These are phyloP conservation scores for Penicillium subrubescens DNA, from an alignment of 495 filamentous ascomycete genomes.

Conservation along the genomic window DNA sequence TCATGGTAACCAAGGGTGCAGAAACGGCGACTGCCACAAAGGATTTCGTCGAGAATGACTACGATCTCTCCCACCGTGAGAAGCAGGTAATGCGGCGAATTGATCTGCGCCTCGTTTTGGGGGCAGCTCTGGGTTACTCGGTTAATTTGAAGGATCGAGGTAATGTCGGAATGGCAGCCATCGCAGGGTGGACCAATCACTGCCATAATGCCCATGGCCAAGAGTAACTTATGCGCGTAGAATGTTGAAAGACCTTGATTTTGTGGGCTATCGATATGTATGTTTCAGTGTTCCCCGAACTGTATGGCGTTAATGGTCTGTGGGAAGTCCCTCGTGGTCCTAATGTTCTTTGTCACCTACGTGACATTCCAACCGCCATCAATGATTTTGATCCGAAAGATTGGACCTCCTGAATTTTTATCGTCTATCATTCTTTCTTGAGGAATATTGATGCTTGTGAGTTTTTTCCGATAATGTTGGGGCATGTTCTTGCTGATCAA, in stretches of 20 bases:
- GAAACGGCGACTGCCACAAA: not conserved
- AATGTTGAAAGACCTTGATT: constrained; percentile 6
- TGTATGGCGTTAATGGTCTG: not conserved
- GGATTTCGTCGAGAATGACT: not conserved
- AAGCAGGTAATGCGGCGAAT: constrained; percentile 43
- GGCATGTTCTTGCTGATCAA: not conserved
- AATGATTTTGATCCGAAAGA: constrained; percentile 57
- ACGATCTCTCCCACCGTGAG: constrained; percentile 5
- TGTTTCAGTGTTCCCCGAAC: not conserved
- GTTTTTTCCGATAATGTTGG: not conserved
- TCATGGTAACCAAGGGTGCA: not conserved
- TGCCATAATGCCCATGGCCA: constrained; percentile 10
- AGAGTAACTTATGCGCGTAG: not conserved
- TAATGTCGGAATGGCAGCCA: constrained; percentile 56
- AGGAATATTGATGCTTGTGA: constrained; percentile 6
- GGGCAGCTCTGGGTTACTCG: constrained; percentile 58
- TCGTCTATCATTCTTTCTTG: not conserved
- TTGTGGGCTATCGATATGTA: constrained; percentile 6
- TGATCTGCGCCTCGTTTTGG: constrained; percentile 56
- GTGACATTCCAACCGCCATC: constrained; percentile 62
- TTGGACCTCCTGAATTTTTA: constrained; percentile 49
- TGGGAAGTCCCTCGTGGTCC: constrained; percentile 54
- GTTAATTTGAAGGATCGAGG: constrained; percentile 61
- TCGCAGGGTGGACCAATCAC: constrained; percentile 47
- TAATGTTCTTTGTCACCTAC: constrained; percentile 70